These are phyloP conservation scores for Dactylella cylindrospora DNA, from an alignment of 2,329 filamentous ascomycete genomes.

Conservation along the genomic window DNA sequence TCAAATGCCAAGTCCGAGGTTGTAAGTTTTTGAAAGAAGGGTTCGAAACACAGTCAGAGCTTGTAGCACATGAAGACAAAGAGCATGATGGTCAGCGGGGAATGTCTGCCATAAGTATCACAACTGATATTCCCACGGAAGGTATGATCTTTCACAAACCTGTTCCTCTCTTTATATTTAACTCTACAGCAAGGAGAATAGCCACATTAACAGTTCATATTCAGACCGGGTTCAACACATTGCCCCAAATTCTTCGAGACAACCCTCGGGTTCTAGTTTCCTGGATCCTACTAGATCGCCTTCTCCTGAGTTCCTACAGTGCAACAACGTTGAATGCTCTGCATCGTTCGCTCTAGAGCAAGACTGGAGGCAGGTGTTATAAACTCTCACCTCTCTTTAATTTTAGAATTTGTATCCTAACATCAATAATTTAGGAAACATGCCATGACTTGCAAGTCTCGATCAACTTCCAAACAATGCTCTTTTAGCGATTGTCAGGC, in stretches of 20 bases:
- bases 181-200: too few relatives aligned
- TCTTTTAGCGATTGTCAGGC: constrained; percentile 42
- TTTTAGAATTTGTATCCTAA: neutral
- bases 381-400: neutral
- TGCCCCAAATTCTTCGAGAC: too few relatives aligned
- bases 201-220: too few relatives aligned
- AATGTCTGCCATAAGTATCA: constrained; percentile 12
- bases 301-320: constrained; percentile 36
- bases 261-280: neutral
- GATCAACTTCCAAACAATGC: constrained; percentile 28
- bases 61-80: constrained; percentile 31
- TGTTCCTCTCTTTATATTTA: too few relatives aligned
- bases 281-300: constrained; percentile 15
- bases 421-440: constrained; percentile 28
- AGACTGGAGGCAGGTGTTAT: constrained; percentile 36
- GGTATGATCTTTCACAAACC: constrained; percentile 7
- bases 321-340: constrained; percentile 34
- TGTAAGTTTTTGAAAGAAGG: constrained; percentile 44
- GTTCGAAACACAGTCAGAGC: constrained; percentile 37
- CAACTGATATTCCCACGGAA: constrained; percentile 5
- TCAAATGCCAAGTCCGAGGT: constrained; percentile 32
- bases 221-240: too few relatives aligned
- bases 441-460: constrained; percentile 20
- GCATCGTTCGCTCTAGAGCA: constrained; percentile 33
- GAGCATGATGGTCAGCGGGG: constrained; percentile 34